Evolutionary conservation across 192 early-diverging fungal species (phyloP).

Genomic region (Coemansia sp.): DNA sequence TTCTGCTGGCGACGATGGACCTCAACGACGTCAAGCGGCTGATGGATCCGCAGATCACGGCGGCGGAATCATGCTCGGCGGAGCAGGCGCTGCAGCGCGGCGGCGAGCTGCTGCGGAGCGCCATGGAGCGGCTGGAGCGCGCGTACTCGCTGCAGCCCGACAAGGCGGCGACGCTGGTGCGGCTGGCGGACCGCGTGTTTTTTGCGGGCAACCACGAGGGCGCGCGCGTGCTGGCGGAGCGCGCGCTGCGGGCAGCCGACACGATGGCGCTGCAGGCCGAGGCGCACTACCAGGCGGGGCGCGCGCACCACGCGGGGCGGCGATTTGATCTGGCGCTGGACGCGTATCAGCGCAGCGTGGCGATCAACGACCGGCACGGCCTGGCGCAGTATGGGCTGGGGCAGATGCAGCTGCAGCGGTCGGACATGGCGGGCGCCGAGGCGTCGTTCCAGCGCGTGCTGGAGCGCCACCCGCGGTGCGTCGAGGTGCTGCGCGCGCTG

Average conservation of each 20-base stretch:
- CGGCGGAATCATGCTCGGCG: not conserved
- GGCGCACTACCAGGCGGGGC: conserved; percentile 56
- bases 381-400: conserved; percentile 73
- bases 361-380: conserved; percentile 62
- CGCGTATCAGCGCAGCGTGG: conserved; percentile 61
- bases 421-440: conserved; percentile 41
- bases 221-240: conserved; percentile 45
- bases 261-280: conserved; percentile 57
- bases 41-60: conserved; percentile 14
- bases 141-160: conserved; percentile 30
- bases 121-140: conserved; percentile 23
- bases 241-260: conserved; percentile 43
- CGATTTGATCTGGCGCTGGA: conserved; percentile 69
- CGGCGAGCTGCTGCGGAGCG: conserved; percentile 3
- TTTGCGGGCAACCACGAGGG: conserved; percentile 40
- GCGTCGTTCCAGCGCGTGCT: conserved; percentile 58
- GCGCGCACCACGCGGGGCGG: conserved; percentile 55
- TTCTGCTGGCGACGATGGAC: conserved; percentile 72
- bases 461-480: conserved; percentile 57
- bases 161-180: conserved; percentile 36
- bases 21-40: conserved; percentile 66
- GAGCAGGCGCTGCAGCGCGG: not conserved
- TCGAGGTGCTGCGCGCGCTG: conserved; percentile 60
- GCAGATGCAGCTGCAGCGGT: conserved; percentile 62
- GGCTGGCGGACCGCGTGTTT: conserved; percentile 57